Base-by-base conservation (phyloP, 1,284 basidiomycete genomes). In the Ganoderma meredithae region DNA sequence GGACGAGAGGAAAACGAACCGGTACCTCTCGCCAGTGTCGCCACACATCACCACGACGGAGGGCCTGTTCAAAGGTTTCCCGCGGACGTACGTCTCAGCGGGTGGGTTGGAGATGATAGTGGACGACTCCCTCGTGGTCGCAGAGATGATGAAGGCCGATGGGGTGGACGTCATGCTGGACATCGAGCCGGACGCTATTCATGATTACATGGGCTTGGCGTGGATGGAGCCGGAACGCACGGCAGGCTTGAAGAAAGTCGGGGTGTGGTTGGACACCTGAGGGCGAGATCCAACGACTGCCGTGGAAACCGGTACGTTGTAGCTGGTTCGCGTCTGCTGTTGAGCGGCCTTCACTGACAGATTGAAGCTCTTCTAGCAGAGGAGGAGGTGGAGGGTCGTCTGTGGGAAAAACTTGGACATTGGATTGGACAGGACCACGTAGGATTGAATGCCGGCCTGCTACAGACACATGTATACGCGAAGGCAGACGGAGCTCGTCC, bases 141-240 rank as follows among this genome's bases (percentile, higher is more conserved):
- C 65, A 70, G 74, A 76, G 31, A 69, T 76, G 49, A 69, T 83
- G 66, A 68, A 69, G 33, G 72, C 60, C 13, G 79, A 80, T 60
- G 71, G 77, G 8, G 79, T 77, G 4, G 67, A 73, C 52, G 74
- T 74, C 8, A 70, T 68, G 15, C 74, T 80, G 52, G 70, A 76
- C 39, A 78, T 81, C 60, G 71, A 70, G 0, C 64, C 64, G 22
- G 80, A 80, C 60, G 78, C 76, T n/a, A 69, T 85, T n/a, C 89
- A 90, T 69, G 87, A 88, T 70, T 86, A 84, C 69, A 61, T 88
- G n/a, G 71, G 81, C 41, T 84, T 89, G 66, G 33, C 76, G 2
- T 85, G 83, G 82, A 81, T 84, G 71, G 87, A 90, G 67, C 88
- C 88, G 0, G 87, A 90, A 75, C 72, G 77, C 36, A 77, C 76